Percentiles rank a stretch among this genome's conserved stretches.
Evolutionary conservation across 1,284 basidiomycete species (phyloP).

Genomic region (Microstroma glucosiphilum): DNA sequence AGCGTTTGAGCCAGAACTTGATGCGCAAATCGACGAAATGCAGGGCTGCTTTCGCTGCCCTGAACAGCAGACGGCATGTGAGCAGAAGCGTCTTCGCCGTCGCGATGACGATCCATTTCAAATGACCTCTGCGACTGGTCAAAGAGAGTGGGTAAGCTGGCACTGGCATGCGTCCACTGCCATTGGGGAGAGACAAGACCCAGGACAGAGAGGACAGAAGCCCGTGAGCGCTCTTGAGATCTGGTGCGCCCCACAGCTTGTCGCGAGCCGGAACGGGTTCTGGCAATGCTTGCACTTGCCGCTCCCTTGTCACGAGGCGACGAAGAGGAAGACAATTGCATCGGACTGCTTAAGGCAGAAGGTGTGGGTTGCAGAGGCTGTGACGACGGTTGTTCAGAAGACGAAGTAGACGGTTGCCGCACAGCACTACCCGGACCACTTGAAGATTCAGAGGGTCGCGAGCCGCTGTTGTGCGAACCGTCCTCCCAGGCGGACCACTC

Average conservation of each 20-base stretch:
- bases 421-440: too few species aligned
- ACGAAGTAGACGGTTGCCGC: too few species aligned
- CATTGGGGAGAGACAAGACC: slow-evolving; percentile 32
- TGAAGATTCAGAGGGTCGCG: too few species aligned
- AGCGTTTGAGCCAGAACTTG: slow-evolving; percentile 47
- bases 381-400: too few species aligned
- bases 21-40: slow-evolving; percentile 45
- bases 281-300: too few species aligned
- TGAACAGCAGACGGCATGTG: background rate
- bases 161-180: slow-evolving; percentile 35
- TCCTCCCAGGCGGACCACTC: too few species aligned
- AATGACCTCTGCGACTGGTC: background rate
- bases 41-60: slow-evolving; percentile 36
- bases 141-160: slow-evolving; percentile 25
- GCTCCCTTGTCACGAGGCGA: too few species aligned
- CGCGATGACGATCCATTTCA: background rate
- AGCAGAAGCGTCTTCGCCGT: background rate
- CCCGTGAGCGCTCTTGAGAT: slow-evolving; percentile 24
- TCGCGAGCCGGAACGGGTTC: too few species aligned
- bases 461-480: too few species aligned
- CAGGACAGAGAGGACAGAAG: slow-evolving; percentile 27
- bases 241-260: background rate
- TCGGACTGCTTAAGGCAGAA: too few species aligned
- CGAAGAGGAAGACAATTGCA: too few species aligned
- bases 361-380: too few species aligned